A percentile compares a stretch with the other conserved stretches of the same genome.
phyloP scores from a whole-genome alignment of 371 early-diverging fungal species.

The Hamiltosporidium tvaerminnensis region DNA sequence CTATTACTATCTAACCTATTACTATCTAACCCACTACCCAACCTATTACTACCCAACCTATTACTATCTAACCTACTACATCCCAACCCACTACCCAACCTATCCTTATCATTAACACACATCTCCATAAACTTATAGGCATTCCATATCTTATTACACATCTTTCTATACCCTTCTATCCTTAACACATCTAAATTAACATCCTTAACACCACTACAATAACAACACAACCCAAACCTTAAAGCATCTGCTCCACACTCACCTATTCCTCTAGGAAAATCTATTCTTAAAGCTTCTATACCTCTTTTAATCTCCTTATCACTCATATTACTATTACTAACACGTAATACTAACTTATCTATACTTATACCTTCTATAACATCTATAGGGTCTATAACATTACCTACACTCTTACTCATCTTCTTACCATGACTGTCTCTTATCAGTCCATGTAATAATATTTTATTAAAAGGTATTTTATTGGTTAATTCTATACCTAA shows the following conservation, averaged over 20 bases:
- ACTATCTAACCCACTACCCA: neutral
- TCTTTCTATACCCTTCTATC: slow-evolving; percentile 90
- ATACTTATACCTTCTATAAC: slow-evolving; percentile 79
- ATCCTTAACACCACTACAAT: slow-evolving; percentile 68
- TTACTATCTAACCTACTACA: neutral
- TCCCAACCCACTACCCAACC: neutral
- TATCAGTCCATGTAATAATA: slow-evolving; percentile 90
- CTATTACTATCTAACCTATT: neutral
- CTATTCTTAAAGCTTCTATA: slow-evolving; percentile 58
- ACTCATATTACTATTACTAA: slow-evolving; percentile 67
- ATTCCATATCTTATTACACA: slow-evolving; percentile 99
- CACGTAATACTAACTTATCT: slow-evolving; percentile 60
- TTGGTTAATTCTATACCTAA: slow-evolving; percentile 79
- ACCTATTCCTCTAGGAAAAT: slow-evolving; percentile 91
- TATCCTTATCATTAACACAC: neutral
- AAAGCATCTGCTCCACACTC: slow-evolving; percentile 96
- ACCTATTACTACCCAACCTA: neutral
- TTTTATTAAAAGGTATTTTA: slow-evolving; percentile 69
- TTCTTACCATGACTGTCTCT: slow-evolving; percentile 97
- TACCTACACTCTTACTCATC: slow-evolving; percentile 93
- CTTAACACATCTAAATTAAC: slow-evolving; percentile 85
- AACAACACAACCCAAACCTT: slow-evolving; percentile 80
- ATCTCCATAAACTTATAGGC: slow-evolving; percentile 46
- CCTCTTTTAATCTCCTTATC: slow-evolving; percentile 70
- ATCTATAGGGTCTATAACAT: slow-evolving; percentile 93